Base-by-base conservation (phyloP, 805 yeast species). In the Yamadazyma olivae region DNA sequence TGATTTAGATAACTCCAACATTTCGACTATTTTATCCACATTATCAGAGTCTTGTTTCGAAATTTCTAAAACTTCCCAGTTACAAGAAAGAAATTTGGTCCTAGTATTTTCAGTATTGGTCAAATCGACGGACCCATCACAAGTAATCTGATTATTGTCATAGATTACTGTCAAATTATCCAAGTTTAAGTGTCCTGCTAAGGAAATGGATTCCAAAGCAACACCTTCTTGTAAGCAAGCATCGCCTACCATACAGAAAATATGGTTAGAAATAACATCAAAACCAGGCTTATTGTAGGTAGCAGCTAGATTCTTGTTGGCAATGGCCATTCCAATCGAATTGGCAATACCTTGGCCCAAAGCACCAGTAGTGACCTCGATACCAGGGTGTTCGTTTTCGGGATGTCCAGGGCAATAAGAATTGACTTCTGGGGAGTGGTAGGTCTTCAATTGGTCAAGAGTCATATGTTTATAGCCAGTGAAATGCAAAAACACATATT, bases 181-280 rank as follows among this genome's bases (percentile, higher is more conserved):
- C 41, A 64, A 50, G 18, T 51, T 51, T 34, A 64, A 50, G 38
- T 63, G 67, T 20, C 68, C 70, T 12, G 70, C 70, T 5, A 64
- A 41, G 3, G 69, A 59, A 31, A 59, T 54, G 2, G 71, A 57
- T 45, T 64, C 71, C 25, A 59, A 45, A 6, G 64, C 59, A 16
- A 62, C 58, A 25, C 70, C 70, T 50, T 65, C 71, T 44, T 63
- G 67, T 33, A 65, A 39, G 45, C 71, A 64, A 3, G 65, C 70
- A 48, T 64, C 70, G 13, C 70, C 70, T 12, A 60, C 49, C 49
- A 60, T 56, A 38, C 61, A 52, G 43, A 51, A 65, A 13, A 50
- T 57, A 35, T 54, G 55, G 40, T 48, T 55, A 21, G 46, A 40
- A 17, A 61, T 51, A 19, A 64, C 55, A 5, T 47, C 47, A 38